These are phyloP conservation scores for Trametes cingulata DNA, from an alignment of 768 basidiomycete genomes.

Conservation along the genomic window DNA sequence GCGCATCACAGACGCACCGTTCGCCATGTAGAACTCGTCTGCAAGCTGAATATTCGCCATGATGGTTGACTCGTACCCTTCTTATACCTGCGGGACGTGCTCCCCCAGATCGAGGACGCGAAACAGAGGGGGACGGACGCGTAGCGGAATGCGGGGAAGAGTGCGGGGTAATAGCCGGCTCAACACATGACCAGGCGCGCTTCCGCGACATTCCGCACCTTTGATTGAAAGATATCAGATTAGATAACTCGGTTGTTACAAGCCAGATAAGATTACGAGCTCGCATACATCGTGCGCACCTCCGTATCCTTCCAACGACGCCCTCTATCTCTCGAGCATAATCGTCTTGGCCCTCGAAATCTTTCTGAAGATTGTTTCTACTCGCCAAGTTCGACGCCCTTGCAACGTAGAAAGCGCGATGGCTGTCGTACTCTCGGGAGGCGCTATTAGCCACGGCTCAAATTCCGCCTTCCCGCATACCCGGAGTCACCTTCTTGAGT, in stretches of 20 bases:
- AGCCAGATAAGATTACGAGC: conserved; percentile 2
- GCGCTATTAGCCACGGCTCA: too few relatives aligned
- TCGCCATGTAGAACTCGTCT: conserved; percentile 15
- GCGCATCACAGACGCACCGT: conserved; percentile 1
- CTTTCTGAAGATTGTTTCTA: neutral
- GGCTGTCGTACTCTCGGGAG: too few relatives aligned
- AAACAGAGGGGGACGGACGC: neutral
- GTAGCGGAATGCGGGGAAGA: conserved; percentile 12
- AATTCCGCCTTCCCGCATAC: too few relatives aligned
- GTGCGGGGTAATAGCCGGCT: conserved; percentile 12
- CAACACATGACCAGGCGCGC: conserved; percentile 14
- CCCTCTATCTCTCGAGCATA: neutral
- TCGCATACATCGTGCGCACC: neutral
- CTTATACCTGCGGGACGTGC: conserved; percentile 1
- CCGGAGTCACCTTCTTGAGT: too few relatives aligned
- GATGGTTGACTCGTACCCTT: neutral
- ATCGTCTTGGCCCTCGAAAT: neutral
- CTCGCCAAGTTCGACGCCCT: neutral
- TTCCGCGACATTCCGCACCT: neutral
- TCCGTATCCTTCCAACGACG: neutral
- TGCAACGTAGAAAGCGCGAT: too few relatives aligned
- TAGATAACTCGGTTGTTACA: neutral
- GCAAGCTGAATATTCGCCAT: conserved; percentile 2
- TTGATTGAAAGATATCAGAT: conserved; percentile 9
- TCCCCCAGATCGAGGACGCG: neutral